Base-by-base conservation (phyloP, 805 yeast species). In the Starmerella vitae region DNA sequence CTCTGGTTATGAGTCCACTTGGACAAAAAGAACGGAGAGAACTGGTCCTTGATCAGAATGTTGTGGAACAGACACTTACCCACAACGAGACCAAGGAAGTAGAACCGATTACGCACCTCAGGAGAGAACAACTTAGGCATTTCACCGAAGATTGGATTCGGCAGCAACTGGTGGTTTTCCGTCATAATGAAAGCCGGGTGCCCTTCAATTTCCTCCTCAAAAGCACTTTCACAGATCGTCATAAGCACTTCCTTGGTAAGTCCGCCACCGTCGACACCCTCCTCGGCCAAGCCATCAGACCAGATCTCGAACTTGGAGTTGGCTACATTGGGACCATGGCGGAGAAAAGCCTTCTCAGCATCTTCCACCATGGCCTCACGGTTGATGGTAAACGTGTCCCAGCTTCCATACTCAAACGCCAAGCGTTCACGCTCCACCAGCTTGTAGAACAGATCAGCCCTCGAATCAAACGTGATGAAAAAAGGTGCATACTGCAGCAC, bases 241-340 rank as follows among this genome's bases (percentile, higher is more conserved):
- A 88, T 84, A 39, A 88, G 61, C 46, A 91, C 75, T 52, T 88
- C 98, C 56, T 88, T 86, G 0, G 96, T 86, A 19, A 88, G 64
- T 1, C 98, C 98, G 10, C 97, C 98, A 6, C 98, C 98, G 57
- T 88, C 98, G 31, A 88, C 78, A 1, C 98, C 98, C 0, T 77
- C 84, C 55, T 88, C 97, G 26, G 64, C 70, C 13, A 62, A 63
- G 2, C 86, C 93, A 59, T 78, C 71, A 51, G 82, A 80, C 27
- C 64, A 63, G 53, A 91, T 85, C 2, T 91, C 84, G 1, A 70
- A 62, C 8, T 86, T 57, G 26, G 64, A 66, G 7, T 67, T 54
- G 50, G 80, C 84, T 55, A 86, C 70, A 3, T 61, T 60, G 1
- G 63, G 51, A 0, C 85, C 83, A 8, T 67, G 49, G 3, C 62